Evolutionary conservation across 2,329 filamentous ascomycete species (phyloP), one percentile per base, ranked within the genome.

Genomic region (Clonostachys sp.): DNA sequence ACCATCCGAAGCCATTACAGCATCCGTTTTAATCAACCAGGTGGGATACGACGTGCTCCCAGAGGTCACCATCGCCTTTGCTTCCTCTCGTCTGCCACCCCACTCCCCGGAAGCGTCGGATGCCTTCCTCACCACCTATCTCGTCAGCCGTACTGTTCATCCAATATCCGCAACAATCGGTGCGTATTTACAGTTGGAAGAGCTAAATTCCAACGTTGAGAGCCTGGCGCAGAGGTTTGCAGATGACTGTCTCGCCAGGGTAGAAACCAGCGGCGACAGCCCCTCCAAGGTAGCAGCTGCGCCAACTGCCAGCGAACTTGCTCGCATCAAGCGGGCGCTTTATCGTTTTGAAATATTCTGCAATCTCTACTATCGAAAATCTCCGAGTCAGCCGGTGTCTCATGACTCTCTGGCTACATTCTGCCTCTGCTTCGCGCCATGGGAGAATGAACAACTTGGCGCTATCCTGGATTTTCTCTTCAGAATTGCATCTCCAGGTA

Each of bases 371-470:
- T 7, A 35, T 16, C 24, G 24, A 9, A 30, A 30, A 30, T 30
- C 24, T 10, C 24, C 24, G 10, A 30, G 24, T 4, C 24, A 30
- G 24, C 24, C 9, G 24, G 44, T 36, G 12, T 14, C 13, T 36
- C 13, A 12, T 34, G 20, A 16, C 30, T 13, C 34, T 10, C 9
- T n/a, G 12, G 18, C 20, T n/a, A 8, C 17, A 17, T 50, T 50
- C 35, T 17, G 33, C 17, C 10, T 8, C 24, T 20, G 12, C 18
- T 44, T 50, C 44, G 40, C 48, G 12, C 48, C 48, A 4, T 50
- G 48, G 48, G 45, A 50, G 38, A 40, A 42, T 13, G 48, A 50
- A 18, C 45, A 50, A 42, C 36, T 50, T 36, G 41, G 45, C n/a
- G 42, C 45, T 33, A 34, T 47, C 24, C 34, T 45, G 20, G 45